Evolutionary conservation across 1,284 basidiomycete genomes (phyloP).

Genomic region (Trichosporon faecale): DNA sequence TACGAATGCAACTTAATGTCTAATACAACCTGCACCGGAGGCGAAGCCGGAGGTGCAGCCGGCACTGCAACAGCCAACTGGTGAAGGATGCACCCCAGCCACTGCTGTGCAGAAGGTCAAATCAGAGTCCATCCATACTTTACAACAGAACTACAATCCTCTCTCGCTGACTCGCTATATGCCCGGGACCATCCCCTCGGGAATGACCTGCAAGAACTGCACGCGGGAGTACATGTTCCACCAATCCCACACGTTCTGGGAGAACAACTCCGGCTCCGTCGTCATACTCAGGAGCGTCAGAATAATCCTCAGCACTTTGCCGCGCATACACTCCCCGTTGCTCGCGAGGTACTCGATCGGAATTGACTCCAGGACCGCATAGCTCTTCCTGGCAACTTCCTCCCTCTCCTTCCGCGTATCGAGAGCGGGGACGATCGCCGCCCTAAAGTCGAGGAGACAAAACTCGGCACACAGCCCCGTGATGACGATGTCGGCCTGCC

Average conservation of each 20-base stretch:
- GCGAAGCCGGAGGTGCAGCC: neutral
- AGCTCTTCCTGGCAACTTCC: conserved; percentile 30
- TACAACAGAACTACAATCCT: conserved; percentile 2
- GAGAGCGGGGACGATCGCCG: conserved; percentile 27
- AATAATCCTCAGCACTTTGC: conserved; percentile 38
- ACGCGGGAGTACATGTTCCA: conserved; percentile 43
- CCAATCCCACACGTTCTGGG: conserved; percentile 37
- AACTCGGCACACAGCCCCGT: conserved; percentile 27
- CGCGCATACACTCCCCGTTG: conserved; percentile 42
- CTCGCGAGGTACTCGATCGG: conserved; percentile 36
- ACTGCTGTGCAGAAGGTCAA: too few relatives aligned
- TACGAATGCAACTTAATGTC: neutral
- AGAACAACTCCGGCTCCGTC: conserved; percentile 28
- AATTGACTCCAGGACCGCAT: conserved; percentile 29
- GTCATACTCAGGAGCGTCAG: conserved; percentile 31
- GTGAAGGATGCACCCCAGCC: too few relatives aligned
- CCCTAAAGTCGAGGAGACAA: conserved; percentile 33
- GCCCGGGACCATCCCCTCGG: conserved; percentile 19
- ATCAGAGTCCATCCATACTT: neutral
- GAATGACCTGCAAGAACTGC: conserved; percentile 40
- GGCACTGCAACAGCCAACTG: too few relatives aligned
- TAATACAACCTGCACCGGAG: neutral
- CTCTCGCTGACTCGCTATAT: neutral
- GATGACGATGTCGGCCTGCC: neutral
- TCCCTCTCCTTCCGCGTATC: conserved; percentile 31